These are phyloP conservation scores for Aspergillus thermomutatus DNA, from an alignment of 2,329 filamentous ascomycete genomes.

Conservation along the genomic window DNA sequence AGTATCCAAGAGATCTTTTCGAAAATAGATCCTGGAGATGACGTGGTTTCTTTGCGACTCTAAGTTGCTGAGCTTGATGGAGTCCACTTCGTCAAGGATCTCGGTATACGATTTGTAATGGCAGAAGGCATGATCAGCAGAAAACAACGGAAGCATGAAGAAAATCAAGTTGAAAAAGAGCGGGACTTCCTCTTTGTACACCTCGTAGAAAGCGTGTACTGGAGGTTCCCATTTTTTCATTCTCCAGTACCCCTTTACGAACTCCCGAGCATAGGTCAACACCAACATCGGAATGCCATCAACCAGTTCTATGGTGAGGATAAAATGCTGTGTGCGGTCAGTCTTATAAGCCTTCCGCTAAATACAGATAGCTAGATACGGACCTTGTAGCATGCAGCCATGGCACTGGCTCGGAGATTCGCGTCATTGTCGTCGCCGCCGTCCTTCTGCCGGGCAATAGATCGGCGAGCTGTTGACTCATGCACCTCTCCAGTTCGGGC, in stretches of 20 bases:
- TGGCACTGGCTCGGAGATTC: background rate
- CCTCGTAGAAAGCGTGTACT: constrained; percentile 15
- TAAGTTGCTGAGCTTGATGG: background rate
- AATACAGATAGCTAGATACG: background rate
- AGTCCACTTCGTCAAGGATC: constrained; percentile 3
- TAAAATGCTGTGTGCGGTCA: constrained; percentile 11
- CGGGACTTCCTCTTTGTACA: constrained; percentile 12
- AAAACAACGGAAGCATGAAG: constrained; percentile 9
- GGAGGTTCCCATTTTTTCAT: constrained; percentile 14
- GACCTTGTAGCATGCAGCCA: constrained; percentile 14
- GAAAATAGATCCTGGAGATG: constrained; percentile 5
- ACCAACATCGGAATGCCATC: constrained; percentile 13
- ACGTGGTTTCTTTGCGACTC: background rate
- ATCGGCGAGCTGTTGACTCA: constrained; percentile 9
- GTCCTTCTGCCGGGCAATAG: background rate
- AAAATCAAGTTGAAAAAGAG: constrained; percentile 16
- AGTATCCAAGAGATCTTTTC: constrained; percentile 5
- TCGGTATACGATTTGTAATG: constrained; percentile 1
- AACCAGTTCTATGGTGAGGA: constrained; percentile 11
- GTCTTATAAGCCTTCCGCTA: background rate
- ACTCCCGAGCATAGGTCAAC: constrained; percentile 13
- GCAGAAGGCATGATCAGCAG: constrained; percentile 3
- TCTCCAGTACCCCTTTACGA: constrained; percentile 13
- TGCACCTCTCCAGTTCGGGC: constrained; percentile 8
- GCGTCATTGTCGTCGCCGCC: background rate